A percentile compares a stretch with the other conserved stretches of the same genome.
phyloP scores from a whole-genome alignment of 768 basidiomycete species.

The Hortiboletus campestris region DNA sequence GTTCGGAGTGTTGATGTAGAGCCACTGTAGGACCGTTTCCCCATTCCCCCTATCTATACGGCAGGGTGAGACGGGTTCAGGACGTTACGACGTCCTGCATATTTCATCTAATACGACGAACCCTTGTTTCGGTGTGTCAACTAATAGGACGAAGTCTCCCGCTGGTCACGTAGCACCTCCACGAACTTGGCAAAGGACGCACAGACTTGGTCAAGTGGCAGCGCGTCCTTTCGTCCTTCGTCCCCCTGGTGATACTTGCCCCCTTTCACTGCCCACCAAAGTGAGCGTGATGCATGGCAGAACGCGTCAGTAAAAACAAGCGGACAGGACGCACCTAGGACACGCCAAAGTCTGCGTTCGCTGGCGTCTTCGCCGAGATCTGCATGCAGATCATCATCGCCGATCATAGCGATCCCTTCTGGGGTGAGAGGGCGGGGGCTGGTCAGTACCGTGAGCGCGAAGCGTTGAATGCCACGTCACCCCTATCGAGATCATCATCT shows the following conservation, averaged over 20 bases:
- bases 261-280: slow-evolving; percentile 46
- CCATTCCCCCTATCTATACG: too few species aligned
- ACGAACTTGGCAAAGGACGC: slow-evolving; percentile 56
- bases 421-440: too few species aligned
- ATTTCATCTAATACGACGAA: neutral
- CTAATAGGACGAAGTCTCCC: neutral
- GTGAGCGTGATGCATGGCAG: neutral
- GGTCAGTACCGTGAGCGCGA: neutral
- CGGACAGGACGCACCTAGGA: slow-evolving; percentile 49
- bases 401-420: slow-evolving; percentile 47
- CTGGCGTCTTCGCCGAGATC: slow-evolving; percentile 64
- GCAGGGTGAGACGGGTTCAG: slow-evolving; percentile 12
- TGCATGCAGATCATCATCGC: slow-evolving; percentile 63
- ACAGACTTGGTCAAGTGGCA: slow-evolving; percentile 51
- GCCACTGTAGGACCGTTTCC: neutral
- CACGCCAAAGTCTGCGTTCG: slow-evolving; percentile 58
- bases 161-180: slow-evolving; percentile 37
- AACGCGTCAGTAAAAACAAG: too few species aligned
- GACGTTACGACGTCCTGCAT: neutral
- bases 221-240: slow-evolving; percentile 40
- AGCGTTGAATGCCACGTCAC: neutral
- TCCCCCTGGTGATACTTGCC: slow-evolving; percentile 69
- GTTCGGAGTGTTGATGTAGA: neutral
- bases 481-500: slow-evolving; percentile 7
- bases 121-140: neutral